phyloP scores from a whole-genome alignment of 345 rosid genomes.

The Nasturtium officinale region DNA sequence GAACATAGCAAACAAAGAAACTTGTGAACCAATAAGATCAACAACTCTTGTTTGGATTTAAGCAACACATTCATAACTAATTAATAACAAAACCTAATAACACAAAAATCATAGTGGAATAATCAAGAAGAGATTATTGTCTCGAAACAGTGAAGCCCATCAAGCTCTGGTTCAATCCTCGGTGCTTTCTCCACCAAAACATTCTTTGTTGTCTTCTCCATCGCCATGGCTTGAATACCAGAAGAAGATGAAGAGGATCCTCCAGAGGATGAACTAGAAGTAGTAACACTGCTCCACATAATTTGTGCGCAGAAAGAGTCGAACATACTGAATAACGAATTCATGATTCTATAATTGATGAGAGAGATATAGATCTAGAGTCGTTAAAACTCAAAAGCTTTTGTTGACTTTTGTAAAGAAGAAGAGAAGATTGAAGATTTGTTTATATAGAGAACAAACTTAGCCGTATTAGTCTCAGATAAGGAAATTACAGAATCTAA shows the following conservation, averaged over 20 bases:
- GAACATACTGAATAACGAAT: slow-evolving; percentile 17
- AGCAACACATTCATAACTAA: neutral
- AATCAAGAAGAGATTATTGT: slow-evolving; percentile 41
- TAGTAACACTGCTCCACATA: neutral
- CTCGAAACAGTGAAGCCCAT: slow-evolving; percentile 69
- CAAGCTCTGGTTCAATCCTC: slow-evolving; percentile 53
- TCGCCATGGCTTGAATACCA: neutral
- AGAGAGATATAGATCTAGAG: neutral
- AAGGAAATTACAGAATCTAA: too few species aligned
- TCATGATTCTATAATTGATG: slow-evolving; percentile 19
- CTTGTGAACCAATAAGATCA: too few species aligned
- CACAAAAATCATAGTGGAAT: neutral
- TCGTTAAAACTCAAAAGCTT: too few species aligned
- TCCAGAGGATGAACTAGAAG: neutral
- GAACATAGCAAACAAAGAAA: too few species aligned
- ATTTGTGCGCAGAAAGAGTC: slow-evolving; percentile 4
- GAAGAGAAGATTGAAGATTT: too few species aligned
- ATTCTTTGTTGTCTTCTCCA: slow-evolving; percentile 7
- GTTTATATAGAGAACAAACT: too few species aligned
- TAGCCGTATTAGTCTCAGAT: too few species aligned
- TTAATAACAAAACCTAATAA: too few species aligned
- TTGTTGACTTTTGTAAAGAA: too few species aligned
- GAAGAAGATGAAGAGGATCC: slow-evolving; percentile 15
- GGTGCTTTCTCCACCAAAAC: slow-evolving; percentile 13
- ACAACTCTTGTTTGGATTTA: neutral